Base-by-base conservation (phyloP, 2,329 filamentous ascomycete species). In the Epicoccum sorghinum region DNA sequence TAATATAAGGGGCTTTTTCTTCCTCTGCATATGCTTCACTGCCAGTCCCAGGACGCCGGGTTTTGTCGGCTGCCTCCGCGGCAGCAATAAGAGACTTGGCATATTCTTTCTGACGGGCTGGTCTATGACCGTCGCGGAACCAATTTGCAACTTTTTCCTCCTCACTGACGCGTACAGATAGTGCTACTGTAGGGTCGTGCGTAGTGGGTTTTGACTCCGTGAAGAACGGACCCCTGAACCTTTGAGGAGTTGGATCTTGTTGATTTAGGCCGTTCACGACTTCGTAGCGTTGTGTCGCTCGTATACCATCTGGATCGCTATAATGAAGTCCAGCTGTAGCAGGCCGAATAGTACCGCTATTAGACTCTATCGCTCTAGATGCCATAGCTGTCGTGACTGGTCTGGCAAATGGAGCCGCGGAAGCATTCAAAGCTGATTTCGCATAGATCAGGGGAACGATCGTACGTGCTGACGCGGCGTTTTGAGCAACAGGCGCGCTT, bases 141-240 rank as follows among this genome's bases (percentile, higher is more conserved):
- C 78, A 80, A n/a, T 73, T 68, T n/a, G 58, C 47, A 6, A 80
- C 64, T 47, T 75, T 71, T 25, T 75, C 66, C 23, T 74, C 71
- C 14, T 70, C 65, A n/a, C 57, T 60, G 29, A 65, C 59, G 9
- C 55, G 64, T 18, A 62, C 40, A 5, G 66, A 57, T 5, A 69
- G 59, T 9, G 59, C 61, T 3, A 60, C 59, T n/a, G 62, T 69
- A 13, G 65, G 68, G 25, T 70, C 63, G 35, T 62, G 53, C 1
- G 64, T 54, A 7, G 67, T 72, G 7, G 72, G 70, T 40, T 64
- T 66, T 3, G 61, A 61, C 23, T 68, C 67, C 3, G 64, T 61
- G 54, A 76, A 77, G 62, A 75, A 76, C 0, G 75, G 72, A 0
- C 73, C 74, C 5, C 67, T 64, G 52, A 73, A 71, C 47, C 64